phyloP scores from a whole-genome alignment of 2,329 filamentous ascomycete species.

The Myriosclerotinia duriaeana region DNA sequence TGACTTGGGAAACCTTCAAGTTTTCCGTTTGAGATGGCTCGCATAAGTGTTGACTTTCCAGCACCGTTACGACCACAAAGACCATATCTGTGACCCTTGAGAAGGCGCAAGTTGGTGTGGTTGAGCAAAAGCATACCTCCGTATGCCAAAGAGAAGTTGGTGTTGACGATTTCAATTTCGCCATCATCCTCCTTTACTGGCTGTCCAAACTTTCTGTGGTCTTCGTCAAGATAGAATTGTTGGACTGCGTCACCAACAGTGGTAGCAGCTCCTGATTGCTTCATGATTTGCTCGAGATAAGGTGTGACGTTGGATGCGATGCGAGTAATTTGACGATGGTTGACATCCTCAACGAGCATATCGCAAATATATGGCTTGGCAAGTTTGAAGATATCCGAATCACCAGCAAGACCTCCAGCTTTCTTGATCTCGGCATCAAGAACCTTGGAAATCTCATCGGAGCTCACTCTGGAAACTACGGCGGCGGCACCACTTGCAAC shows the following conservation, averaged over 20 bases:
- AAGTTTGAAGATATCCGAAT: conserved; percentile 64
- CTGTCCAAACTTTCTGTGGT: conserved; percentile 81
- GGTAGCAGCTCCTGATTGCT: conserved; percentile 57
- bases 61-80: conserved; percentile 96
- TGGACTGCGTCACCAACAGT: conserved; percentile 73
- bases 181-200: conserved; percentile 86
- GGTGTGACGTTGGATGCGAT: conserved; percentile 68
- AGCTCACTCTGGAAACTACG: conserved; percentile 57
- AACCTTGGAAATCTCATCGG: conserved; percentile 71
- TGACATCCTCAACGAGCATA: conserved; percentile 86
- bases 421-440: conserved; percentile 76
- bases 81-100: conserved; percentile 96
- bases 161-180: conserved; percentile 95
- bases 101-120: conserved; percentile 88
- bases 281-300: conserved; percentile 72
- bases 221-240: conserved; percentile 76
- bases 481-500: conserved; percentile 49
- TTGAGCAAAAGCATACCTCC: conserved; percentile 96
- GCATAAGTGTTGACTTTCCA: conserved; percentile 99
- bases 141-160: conserved; percentile 94
- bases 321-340: conserved; percentile 74
- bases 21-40: conserved; percentile 91
- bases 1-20: conserved; percentile 94
- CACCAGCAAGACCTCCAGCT: conserved; percentile 60
- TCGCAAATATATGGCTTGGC: conserved; percentile 73